Conservation (phyloP, 371 early-diverging fungal species). For the Apophysomyces elegans region DNA sequence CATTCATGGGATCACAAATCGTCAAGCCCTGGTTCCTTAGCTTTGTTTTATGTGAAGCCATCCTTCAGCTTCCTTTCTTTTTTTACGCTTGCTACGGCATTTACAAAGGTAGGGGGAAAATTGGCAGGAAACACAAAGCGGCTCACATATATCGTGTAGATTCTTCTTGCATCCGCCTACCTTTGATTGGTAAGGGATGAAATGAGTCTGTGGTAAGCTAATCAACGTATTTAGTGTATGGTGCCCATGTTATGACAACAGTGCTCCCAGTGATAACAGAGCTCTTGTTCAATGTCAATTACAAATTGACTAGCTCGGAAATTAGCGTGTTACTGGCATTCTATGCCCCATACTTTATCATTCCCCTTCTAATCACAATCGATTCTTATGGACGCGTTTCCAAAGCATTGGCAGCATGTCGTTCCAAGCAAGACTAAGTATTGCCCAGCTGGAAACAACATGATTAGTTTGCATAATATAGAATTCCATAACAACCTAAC, state of each 20-base stretch:
- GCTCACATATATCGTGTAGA: slow-evolving; percentile 20
- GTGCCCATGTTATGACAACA: slow-evolving; percentile 68
- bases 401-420: slow-evolving; percentile 1
- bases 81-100: slow-evolving; percentile 58
- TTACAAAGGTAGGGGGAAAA: slow-evolving; percentile 37
- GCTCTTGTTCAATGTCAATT: slow-evolving; percentile 43
- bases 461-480: too few species aligned
- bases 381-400: slow-evolving; percentile 45
- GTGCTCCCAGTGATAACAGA: slow-evolving; percentile 55
- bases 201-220: not conserved
- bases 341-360: slow-evolving; percentile 62
- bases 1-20: slow-evolving; percentile 51
- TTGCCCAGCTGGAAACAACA: too few species aligned
- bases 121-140: not conserved
- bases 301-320: slow-evolving; percentile 36
- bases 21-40: slow-evolving; percentile 60
- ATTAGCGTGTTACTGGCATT: slow-evolving; percentile 43
- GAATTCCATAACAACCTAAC: too few species aligned
- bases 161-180: slow-evolving; percentile 38
- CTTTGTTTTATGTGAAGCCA: slow-evolving; percentile 56
- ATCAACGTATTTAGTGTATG: slow-evolving; percentile 45
- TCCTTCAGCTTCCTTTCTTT: slow-evolving; percentile 75
- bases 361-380: slow-evolving; percentile 55
- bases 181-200: slow-evolving; percentile 43
- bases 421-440: not conserved